Base-by-base conservation (phyloP, 768 basidiomycete genomes). In the Megacollybia marginata region DNA sequence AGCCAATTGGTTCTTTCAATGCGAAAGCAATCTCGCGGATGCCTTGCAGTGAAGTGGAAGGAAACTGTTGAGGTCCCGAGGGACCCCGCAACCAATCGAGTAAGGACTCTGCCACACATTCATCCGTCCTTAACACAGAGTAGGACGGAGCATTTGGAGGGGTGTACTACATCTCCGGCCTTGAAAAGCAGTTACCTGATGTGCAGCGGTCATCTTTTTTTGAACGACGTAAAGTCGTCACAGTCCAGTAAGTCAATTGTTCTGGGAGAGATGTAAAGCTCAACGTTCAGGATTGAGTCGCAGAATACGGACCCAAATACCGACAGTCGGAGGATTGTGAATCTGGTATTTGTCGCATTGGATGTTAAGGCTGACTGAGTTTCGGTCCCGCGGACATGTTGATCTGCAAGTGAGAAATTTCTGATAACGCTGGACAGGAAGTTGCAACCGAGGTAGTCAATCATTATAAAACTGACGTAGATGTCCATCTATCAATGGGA, bases 131-230 rank as follows among this genome's bases (percentile, higher is more conserved):
- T 46, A 3, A 19, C 28, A 45, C n/a, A 4, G 28, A 31, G 40
- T 50, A 80, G 78, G 64, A 66, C 51, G 79, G 79, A 32, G 63
- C 68, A 10, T 72, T 79, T 44, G 73, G 73, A 33, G 78, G 76
- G 15, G 65, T 69, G 47, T 80, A 80, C 59, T 56, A 72, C 44
- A 76, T 79, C 53, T 67, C 68, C 42, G 76, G 77, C n/a, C 67
- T 79, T 23, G 67, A 64, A 43, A 71, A 69, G 56, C 55, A 52
- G 28, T 23, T 69, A 35, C 63, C 71, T 13, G 71, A 66, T 28
- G 61, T 63, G 34, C 48, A 57, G 9, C 52, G 57, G 11, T 61
- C 64, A 20, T 62, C 65, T 12, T 66, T 70, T 23, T 73, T 70
- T 53, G 71, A 72, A 52, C 69, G 79, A 51, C 74, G 73, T 54